Evolutionary conservation across 2,329 filamentous ascomycete species (phyloP).

Genomic region (Venturia pyrina): DNA sequence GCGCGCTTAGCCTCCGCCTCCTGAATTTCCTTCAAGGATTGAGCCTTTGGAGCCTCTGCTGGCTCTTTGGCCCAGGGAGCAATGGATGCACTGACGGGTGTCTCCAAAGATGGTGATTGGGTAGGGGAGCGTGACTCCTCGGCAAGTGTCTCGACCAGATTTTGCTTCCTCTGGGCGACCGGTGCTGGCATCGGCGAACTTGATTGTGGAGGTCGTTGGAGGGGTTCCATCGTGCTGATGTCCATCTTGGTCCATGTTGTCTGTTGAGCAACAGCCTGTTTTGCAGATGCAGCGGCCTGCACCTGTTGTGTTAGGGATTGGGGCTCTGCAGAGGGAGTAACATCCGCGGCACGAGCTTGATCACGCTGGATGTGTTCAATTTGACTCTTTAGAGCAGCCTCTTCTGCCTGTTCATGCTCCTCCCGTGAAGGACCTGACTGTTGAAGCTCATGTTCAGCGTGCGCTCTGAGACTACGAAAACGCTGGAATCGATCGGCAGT

Average conservation of each 20-base stretch:
- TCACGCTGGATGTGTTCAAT: constrained; percentile 15
- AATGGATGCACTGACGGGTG: constrained; percentile 54
- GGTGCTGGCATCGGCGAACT: constrained; percentile 79
- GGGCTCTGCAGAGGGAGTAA: constrained; percentile 20
- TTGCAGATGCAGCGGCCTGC: constrained; percentile 58
- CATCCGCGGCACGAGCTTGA: constrained; percentile 16
- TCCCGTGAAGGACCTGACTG: constrained; percentile 14
- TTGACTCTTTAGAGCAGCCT: constrained; percentile 27
- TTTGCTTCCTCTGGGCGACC: constrained; percentile 76
- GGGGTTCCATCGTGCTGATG: constrained; percentile 44
- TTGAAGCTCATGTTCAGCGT: constrained; percentile 49
- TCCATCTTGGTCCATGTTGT: constrained; percentile 52
- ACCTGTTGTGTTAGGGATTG: constrained; percentile 71
- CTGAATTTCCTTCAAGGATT: constrained; percentile 92
- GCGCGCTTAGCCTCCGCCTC: constrained; percentile 90
- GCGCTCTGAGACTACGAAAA: constrained; percentile 69
- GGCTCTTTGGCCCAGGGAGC: constrained; percentile 93
- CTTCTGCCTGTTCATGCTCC: background rate
- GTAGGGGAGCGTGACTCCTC: constrained; percentile 62
- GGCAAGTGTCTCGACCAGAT: constrained; percentile 64
- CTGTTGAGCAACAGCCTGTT: constrained; percentile 45
- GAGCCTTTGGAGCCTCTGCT: constrained; percentile 63
- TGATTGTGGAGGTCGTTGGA: constrained; percentile 68
- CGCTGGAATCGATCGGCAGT: constrained; percentile 65
- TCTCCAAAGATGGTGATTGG: constrained; percentile 61